Conservation (phyloP, 2,329 filamentous ascomycete species). For the Nothophaeocryptopus gaeumannii region DNA sequence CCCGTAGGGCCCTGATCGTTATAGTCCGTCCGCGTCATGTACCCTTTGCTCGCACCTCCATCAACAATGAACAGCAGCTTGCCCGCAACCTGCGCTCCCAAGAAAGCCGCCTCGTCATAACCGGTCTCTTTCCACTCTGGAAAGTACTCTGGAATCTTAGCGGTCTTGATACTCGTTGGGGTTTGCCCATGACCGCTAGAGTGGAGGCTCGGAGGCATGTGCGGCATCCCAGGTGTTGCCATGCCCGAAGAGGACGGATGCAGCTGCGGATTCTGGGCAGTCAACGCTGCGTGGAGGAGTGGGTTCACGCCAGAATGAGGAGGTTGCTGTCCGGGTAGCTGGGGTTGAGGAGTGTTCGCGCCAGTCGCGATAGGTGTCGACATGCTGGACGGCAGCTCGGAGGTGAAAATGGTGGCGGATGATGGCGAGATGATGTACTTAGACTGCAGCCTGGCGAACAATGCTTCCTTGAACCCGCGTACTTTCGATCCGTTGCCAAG, state of each 20-base stretch:
- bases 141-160: constrained; percentile 78
- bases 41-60: constrained; percentile 64
- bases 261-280: constrained; percentile 57
- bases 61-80: constrained; percentile 70
- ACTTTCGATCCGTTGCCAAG: constrained; percentile 79
- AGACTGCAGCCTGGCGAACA: constrained; percentile 72
- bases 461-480: constrained; percentile 80
- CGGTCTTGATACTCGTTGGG: constrained; percentile 77
- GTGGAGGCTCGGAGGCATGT: constrained; percentile 38
- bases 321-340: constrained; percentile 41
- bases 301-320: constrained; percentile 67
- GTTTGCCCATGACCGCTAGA: constrained; percentile 64
- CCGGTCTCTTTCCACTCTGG: constrained; percentile 79
- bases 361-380: constrained; percentile 88
- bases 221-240: constrained; percentile 25
- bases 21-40: constrained; percentile 66
- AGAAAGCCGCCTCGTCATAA: constrained; percentile 78
- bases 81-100: constrained; percentile 83
- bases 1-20: constrained; percentile 64
- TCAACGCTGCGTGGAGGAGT: constrained; percentile 85
- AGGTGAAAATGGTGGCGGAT: constrained; percentile 94
- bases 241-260: constrained; percentile 32
- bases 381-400: constrained; percentile 89
- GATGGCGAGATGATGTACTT: constrained; percentile 90
- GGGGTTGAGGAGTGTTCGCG: constrained; percentile 78